Conservation (phyloP, 2,329 filamentous ascomycete genomes). For the Niveomyces coronatus region DNA sequence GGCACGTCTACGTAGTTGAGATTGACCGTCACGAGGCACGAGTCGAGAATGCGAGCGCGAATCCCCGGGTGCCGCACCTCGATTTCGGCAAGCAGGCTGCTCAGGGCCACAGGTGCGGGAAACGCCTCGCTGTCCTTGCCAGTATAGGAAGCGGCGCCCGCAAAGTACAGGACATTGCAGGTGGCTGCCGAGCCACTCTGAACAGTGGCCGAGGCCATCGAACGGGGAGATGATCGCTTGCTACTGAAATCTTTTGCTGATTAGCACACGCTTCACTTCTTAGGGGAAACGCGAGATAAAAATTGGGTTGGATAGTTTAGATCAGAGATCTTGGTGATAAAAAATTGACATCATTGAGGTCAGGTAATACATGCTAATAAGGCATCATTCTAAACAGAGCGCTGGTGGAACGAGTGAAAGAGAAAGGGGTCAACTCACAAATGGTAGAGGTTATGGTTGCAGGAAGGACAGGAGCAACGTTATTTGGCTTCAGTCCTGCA, state of each 20-base stretch:
- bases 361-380: slow-evolving; percentile 50
- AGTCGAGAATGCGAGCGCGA: slow-evolving; percentile 54
- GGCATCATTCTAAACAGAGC: slow-evolving; percentile 38
- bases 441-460: slow-evolving; percentile 10
- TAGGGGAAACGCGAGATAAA: slow-evolving; percentile 3
- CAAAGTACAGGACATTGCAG: slow-evolving; percentile 78
- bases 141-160: slow-evolving; percentile 61
- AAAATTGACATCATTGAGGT: slow-evolving; percentile 44
- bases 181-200: slow-evolving; percentile 54
- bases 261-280: slow-evolving; percentile 14
- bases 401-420: too few species aligned
- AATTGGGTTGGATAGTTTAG: slow-evolving; percentile 16
- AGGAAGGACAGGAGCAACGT: too few species aligned
- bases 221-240: slow-evolving; percentile 13
- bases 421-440: too few species aligned
- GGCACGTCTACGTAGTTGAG: slow-evolving; percentile 68
- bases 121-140: slow-evolving; percentile 55
- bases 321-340: slow-evolving; percentile 68
- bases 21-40: slow-evolving; percentile 70
- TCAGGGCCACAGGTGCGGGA: slow-evolving; percentile 53
- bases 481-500: too few species aligned
- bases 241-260: slow-evolving; percentile 6
- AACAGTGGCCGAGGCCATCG: slow-evolving; percentile 33
- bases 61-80: slow-evolving; percentile 65
- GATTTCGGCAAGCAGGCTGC: slow-evolving; percentile 53